phyloP scores from a whole-genome alignment of 257 asterid species.

The Primulina huaijiensis region DNA sequence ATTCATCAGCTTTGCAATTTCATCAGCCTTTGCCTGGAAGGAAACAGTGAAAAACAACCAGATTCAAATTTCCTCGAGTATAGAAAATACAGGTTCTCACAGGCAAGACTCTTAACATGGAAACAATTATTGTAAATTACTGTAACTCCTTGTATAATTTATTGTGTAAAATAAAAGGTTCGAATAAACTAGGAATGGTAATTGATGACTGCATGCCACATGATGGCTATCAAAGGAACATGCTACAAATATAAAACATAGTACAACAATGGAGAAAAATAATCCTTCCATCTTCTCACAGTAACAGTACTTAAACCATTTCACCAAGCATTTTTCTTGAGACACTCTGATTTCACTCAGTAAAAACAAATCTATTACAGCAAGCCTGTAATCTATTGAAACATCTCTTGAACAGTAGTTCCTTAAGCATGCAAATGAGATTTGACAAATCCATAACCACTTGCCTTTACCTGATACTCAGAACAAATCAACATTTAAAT shows the following conservation, averaged over 20 bases:
- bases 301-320: background rate
- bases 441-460: background rate
- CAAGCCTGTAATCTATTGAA: slow-evolving; percentile 6
- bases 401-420: slow-evolving; percentile 3
- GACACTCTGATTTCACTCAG: slow-evolving; percentile 17
- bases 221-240: too few relatives aligned
- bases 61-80: slow-evolving; percentile 20
- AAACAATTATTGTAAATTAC: background rate
- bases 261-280: too few relatives aligned
- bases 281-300: background rate
- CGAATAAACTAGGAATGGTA: background rate
- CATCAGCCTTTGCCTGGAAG: slow-evolving; percentile 91
- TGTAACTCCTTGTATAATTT: slow-evolving; percentile 4
- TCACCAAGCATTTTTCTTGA: slow-evolving; percentile 10
- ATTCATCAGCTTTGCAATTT: slow-evolving; percentile 81
- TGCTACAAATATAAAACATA: too few relatives aligned
- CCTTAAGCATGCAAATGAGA: background rate
- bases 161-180: background rate
- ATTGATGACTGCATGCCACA: background rate
- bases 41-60: slow-evolving; percentile 19
- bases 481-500: slow-evolving; percentile 10
- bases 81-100: slow-evolving; percentile 14
- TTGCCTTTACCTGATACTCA: slow-evolving; percentile 4
- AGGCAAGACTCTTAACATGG: slow-evolving; percentile 11
- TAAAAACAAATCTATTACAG: background rate